Conservation (phyloP, 2,329 filamentous ascomycete genomes). For the Fusarium nurragi region DNA sequence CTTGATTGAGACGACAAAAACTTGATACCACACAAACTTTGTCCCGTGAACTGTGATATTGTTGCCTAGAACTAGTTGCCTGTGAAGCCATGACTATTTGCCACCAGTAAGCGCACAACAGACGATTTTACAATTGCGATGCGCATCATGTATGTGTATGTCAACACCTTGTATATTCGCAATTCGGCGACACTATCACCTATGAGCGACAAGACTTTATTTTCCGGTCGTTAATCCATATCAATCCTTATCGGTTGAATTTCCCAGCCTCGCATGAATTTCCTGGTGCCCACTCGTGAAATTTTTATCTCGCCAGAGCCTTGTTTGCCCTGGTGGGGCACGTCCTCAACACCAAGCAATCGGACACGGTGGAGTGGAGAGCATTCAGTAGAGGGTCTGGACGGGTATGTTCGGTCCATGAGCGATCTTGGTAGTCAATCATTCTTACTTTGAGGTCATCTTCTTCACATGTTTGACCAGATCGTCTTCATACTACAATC, state of each 20-base stretch:
- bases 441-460: background rate
- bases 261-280: conserved; percentile 40
- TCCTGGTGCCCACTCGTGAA: conserved; percentile 29
- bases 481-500: background rate
- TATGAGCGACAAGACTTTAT: background rate
- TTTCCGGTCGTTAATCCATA: background rate
- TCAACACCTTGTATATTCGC: too few relatives aligned
- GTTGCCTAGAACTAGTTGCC: background rate
- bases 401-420: background rate
- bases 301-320: conserved; percentile 35
- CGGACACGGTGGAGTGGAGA: background rate
- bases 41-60: background rate
- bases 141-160: too few relatives aligned
- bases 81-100: background rate
- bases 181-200: too few relatives aligned
- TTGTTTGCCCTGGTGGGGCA: conserved; percentile 42
- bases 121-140: background rate
- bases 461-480: too few relatives aligned
- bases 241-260: conserved; percentile 6
- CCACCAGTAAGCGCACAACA: background rate
- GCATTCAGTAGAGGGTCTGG: background rate
- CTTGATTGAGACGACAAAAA: conserved; percentile 48
- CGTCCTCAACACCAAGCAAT: background rate
- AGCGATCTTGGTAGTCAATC: background rate
- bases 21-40: conserved; percentile 21